phyloP scores from a whole-genome alignment of 371 early-diverging fungal genomes.

The Rhizopus microsporus region DNA sequence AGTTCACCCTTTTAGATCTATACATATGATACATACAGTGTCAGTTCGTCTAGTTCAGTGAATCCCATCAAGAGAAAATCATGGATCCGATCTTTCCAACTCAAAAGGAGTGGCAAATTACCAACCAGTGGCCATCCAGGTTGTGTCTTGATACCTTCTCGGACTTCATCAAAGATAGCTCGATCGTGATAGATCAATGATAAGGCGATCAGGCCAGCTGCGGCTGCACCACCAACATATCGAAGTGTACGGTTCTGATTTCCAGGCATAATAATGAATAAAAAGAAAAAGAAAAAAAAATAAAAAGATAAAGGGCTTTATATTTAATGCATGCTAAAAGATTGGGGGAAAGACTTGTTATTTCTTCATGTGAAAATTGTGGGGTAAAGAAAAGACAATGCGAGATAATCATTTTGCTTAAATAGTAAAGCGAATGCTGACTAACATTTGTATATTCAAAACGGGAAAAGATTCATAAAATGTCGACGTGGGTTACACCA shows the following conservation, averaged over 20 bases:
- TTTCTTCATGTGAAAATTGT: no score
- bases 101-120: slow-evolving; percentile 9
- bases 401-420: no score
- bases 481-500: no score
- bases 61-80: slow-evolving; percentile 24
- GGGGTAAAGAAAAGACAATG: no score
- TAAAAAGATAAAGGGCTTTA: no score
- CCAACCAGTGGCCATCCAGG: slow-evolving; percentile 33
- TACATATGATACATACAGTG: slow-evolving; percentile 26
- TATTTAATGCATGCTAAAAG: no score
- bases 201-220: slow-evolving; percentile 21
- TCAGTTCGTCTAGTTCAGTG: slow-evolving; percentile 15
- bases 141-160: slow-evolving; percentile 13
- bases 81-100: slow-evolving; percentile 18
- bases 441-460: no score
- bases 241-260: neutral
- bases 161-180: slow-evolving; percentile 25
- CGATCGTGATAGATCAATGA: slow-evolving; percentile 30
- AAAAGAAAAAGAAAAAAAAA: no score
- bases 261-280: no score
- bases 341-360: no score
- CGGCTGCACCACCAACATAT: slow-evolving; percentile 32
- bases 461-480: no score
- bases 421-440: no score
- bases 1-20: slow-evolving; percentile 63